Evolutionary conservation across 2,329 filamentous ascomycete genomes (phyloP).

Genomic region (Epichloe hybrida): DNA sequence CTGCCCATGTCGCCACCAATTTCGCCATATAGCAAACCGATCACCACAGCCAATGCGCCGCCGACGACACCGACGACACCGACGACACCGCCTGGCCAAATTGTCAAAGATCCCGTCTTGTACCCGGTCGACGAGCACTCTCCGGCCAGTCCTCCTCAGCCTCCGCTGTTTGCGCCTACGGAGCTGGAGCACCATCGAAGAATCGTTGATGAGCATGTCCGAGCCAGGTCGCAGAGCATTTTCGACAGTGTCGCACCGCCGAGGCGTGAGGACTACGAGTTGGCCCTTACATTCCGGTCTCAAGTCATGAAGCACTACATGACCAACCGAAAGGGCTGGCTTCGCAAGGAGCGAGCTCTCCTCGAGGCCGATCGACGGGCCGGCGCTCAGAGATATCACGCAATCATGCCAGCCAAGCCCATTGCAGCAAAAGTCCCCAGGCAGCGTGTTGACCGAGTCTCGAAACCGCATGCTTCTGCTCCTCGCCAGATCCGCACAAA

Average conservation of each 20-base stretch:
- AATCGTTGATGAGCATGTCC: conserved; percentile 37
- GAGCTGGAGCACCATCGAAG: conserved; percentile 28
- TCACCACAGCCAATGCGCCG: conserved; percentile 19
- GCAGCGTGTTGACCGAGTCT: conserved; percentile 20
- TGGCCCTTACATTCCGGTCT: conserved; percentile 38
- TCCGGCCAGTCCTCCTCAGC: conserved; percentile 27
- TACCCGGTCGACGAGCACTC: conserved; percentile 35
- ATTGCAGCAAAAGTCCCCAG: conserved; percentile 15
- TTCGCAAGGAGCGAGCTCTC: conserved; percentile 35
- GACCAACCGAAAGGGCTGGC: conserved; percentile 32
- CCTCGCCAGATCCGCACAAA: conserved; percentile 24
- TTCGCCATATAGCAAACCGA: conserved; percentile 32
- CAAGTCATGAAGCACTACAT: conserved; percentile 34
- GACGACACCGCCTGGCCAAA: conserved; percentile 15
- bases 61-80: conserved; percentile 17
- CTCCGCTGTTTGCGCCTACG: conserved; percentile 34
- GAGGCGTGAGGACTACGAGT: conserved; percentile 37
- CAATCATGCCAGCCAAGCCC: conserved; percentile 31
- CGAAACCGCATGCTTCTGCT: conserved; percentile 20
- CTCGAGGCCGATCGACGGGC: conserved; percentile 35
- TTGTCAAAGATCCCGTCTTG: conserved; percentile 41
- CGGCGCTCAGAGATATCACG: conserved; percentile 23
- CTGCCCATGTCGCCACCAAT: conserved; percentile 44
- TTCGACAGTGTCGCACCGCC: conserved; percentile 35
- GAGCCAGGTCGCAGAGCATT: conserved; percentile 26